A percentile compares a stretch with the other conserved stretches of the same genome.
These are phyloP conservation scores for Orbilia oligospora DNA, from an alignment of 2,329 filamentous ascomycete genomes.

Conservation along the genomic window DNA sequence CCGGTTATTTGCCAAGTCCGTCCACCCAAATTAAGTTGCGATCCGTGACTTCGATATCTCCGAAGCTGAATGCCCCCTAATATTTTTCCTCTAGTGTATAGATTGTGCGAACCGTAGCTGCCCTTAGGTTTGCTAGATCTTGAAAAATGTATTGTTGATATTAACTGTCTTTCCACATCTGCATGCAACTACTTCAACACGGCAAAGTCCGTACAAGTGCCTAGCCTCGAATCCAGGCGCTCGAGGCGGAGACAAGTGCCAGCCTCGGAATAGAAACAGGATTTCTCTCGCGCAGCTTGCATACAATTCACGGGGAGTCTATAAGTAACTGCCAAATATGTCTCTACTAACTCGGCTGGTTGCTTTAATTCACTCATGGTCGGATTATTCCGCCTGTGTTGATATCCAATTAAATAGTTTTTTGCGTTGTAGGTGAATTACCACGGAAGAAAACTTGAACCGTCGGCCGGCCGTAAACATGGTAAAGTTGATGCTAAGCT, in stretches of 20 bases:
- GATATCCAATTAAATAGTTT: not conserved
- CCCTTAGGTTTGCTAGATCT: not conserved
- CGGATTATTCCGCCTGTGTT: not conserved
- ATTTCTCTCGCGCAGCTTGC: not conserved
- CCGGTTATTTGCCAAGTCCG: not conserved
- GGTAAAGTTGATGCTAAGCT: too few relatives aligned
- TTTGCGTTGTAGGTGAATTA: not conserved
- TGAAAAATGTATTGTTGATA: not conserved
- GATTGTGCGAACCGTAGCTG: not conserved
- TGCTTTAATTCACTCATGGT: not conserved
- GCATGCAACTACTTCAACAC: not conserved
- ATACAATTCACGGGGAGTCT: not conserved
- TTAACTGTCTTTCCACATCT: not conserved
- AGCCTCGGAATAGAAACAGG: not conserved
- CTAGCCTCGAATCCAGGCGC: too few relatives aligned
- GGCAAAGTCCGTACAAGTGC: not conserved
- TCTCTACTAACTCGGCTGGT: not conserved
- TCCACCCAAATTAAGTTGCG: not conserved
- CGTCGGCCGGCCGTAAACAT: not conserved
- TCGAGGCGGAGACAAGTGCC: too few relatives aligned
- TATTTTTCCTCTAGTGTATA: not conserved
- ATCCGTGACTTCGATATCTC: not conserved
- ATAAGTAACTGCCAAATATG: not conserved
- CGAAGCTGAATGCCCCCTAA: not conserved
- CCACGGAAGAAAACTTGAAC: not conserved